phyloP scores from a whole-genome alignment of 768 basidiomycete genomes.

The Agaricus subrufescens region DNA sequence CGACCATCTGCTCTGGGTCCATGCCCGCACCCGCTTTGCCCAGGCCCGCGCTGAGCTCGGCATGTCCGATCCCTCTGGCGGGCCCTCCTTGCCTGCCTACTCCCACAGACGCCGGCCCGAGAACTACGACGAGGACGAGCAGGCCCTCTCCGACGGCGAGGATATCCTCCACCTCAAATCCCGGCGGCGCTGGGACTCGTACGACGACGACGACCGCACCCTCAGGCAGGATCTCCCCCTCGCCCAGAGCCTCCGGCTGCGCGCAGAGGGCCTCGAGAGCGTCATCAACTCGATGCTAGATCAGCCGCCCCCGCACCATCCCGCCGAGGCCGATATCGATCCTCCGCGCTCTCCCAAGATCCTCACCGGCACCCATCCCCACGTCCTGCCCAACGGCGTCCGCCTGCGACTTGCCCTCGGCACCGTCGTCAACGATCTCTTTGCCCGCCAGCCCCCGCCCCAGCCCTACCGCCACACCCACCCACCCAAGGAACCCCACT shows the following conservation, averaged over 20 bases:
- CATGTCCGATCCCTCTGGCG: constrained; percentile 80
- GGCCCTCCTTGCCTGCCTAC: constrained; percentile 55
- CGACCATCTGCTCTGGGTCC: constrained; percentile 85
- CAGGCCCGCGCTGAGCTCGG: constrained; percentile 84
- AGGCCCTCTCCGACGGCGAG: constrained; percentile 62
- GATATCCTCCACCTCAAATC: constrained; percentile 45
- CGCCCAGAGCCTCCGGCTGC: constrained; percentile 60
- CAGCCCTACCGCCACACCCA: constrained; percentile 36
- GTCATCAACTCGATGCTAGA: constrained; percentile 78
- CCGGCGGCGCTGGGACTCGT: constrained; percentile 40
- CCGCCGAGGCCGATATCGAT: constrained; percentile 47
- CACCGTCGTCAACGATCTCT: constrained; percentile 78
- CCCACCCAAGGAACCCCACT: constrained; percentile 20
- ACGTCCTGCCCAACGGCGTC: constrained; percentile 76
- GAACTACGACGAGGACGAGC: constrained; percentile 73
- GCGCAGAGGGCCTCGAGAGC: constrained; percentile 80
- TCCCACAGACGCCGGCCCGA: constrained; percentile 66
- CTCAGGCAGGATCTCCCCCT: constrained; percentile 56
- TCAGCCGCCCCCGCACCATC: constrained; percentile 65
- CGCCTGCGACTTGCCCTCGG: constrained; percentile 71
- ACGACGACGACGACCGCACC: constrained; percentile 52
- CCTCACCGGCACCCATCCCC: constrained; percentile 36
- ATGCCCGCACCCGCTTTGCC: constrained; percentile 56
- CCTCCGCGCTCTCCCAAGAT: constrained; percentile 38
- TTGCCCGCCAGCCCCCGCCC: constrained; percentile 64